Percentiles rank a stretch among this genome's conserved stretches.
phyloP scores from a whole-genome alignment of 2,329 filamentous ascomycete genomes.

The Penicillium oxalicum region DNA sequence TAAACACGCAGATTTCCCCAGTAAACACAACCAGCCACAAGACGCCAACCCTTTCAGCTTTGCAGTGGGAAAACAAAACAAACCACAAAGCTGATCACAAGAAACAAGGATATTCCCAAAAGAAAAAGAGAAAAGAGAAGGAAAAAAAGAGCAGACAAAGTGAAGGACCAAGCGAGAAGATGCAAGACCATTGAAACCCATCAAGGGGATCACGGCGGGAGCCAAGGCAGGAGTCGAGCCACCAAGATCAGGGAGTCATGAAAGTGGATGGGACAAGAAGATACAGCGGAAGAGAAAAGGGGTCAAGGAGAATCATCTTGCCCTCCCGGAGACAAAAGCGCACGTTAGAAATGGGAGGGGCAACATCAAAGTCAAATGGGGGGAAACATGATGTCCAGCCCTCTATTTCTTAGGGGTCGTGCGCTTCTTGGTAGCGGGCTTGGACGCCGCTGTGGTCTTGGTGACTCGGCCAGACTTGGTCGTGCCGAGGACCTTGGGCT shows the following conservation, averaged over 20 bases:
- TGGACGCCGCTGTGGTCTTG: constrained; percentile 52
- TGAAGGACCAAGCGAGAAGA: no score
- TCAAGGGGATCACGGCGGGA: background rate
- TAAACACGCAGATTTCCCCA: constrained; percentile 22
- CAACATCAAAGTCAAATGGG: constrained; percentile 5
- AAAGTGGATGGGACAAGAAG: constrained; percentile 17
- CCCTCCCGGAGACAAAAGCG: constrained; percentile 16
- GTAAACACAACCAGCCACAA: constrained; percentile 30
- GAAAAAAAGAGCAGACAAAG: constrained; percentile 15
- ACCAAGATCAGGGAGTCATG: constrained; percentile 26
- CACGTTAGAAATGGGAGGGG: constrained; percentile 21
- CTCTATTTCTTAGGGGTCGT: constrained; percentile 38
- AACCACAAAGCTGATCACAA: constrained; percentile 12
- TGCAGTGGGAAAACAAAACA: constrained; percentile 15
- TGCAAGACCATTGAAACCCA: constrained; percentile 10
- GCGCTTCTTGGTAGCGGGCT: constrained; percentile 45
- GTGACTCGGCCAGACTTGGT: constrained; percentile 82
- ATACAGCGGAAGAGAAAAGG: constrained; percentile 23
- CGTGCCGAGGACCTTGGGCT: constrained; percentile 66
- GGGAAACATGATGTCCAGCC: constrained; percentile 15
- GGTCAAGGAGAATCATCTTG: background rate
- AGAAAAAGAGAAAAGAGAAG: constrained; percentile 11
- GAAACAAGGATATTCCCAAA: constrained; percentile 11
- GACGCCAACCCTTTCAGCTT: constrained; percentile 32
- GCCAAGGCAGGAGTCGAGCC: constrained; percentile 3